Conservation (phyloP, 352 stramenopile species). For the Globisporangium cystogenes region DNA sequence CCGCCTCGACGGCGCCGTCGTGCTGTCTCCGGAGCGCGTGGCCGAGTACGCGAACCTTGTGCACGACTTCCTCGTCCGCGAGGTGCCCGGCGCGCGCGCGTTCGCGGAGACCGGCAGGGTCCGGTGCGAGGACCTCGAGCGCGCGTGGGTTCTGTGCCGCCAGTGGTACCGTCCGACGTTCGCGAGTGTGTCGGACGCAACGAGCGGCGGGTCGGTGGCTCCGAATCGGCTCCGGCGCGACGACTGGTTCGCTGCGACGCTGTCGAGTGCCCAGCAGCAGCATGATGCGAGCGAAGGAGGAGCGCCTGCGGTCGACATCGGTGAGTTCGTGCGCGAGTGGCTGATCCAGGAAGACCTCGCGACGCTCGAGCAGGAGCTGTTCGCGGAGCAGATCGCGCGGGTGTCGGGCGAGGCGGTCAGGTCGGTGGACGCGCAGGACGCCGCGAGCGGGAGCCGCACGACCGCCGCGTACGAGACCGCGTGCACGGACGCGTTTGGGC, state of each 20-base stretch:
- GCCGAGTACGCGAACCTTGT: conserved; percentile 42
- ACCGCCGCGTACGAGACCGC: conserved; percentile 64
- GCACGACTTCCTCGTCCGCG: conserved; percentile 18
- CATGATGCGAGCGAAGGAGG: background rate
- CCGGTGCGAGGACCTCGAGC: conserved; percentile 30
- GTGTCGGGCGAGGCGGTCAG: conserved; percentile 42
- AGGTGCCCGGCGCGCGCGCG: conserved; percentile 6
- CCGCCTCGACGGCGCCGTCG: conserved; percentile 32
- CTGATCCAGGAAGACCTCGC: conserved; percentile 65
- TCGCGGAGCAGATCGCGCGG: conserved; percentile 33
- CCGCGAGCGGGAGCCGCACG: conserved; percentile 45
- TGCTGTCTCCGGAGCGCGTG: conserved; percentile 39
- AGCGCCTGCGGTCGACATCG: conserved; percentile 24
- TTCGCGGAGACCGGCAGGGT: conserved; percentile 24
- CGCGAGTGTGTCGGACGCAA: background rate
- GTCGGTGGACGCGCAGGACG: conserved; percentile 38
- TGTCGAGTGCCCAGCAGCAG: conserved; percentile 35
- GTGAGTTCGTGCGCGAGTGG: conserved; percentile 75
- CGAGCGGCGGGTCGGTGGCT: background rate
- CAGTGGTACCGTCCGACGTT: conserved; percentile 9
- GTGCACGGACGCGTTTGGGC: conserved; percentile 54
- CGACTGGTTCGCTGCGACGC: conserved; percentile 36
- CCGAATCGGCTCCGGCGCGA: conserved; percentile 18
- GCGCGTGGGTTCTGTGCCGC: conserved; percentile 48
- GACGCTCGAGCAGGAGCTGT: conserved; percentile 45